A percentile compares a stretch with the other conserved stretches of the same genome.
These are phyloP conservation scores for Verbena officinalis DNA, from an alignment of 257 asterid genomes.

Conservation along the genomic window DNA sequence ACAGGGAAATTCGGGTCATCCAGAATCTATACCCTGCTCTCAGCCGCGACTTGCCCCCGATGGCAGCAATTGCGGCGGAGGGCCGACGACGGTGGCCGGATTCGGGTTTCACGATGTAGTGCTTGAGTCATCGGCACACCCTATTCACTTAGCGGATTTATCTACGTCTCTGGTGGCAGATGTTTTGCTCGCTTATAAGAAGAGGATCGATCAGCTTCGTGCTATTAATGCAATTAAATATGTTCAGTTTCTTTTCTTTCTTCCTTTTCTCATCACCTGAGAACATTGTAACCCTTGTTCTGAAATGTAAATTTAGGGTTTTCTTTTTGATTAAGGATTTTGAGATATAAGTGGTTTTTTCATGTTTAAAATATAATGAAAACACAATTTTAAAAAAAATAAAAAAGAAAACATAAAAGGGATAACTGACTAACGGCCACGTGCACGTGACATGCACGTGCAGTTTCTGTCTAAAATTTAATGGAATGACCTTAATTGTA, in stretches of 20 bases:
- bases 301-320: background rate
- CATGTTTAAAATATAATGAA: no score
- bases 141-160: constrained; percentile 69
- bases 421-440: no score
- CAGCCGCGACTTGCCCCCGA: constrained; percentile 50
- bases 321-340: no score
- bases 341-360: no score
- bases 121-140: constrained; percentile 86
- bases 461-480: no score
- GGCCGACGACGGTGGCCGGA: constrained; percentile 48
- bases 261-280: background rate
- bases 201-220: constrained; percentile 69
- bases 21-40: constrained; percentile 92
- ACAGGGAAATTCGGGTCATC: constrained; percentile 82
- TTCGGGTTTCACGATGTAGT: constrained; percentile 96
- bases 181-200: constrained; percentile 72
- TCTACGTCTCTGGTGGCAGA: constrained; percentile 56
- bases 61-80: constrained; percentile 31
- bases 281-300: background rate
- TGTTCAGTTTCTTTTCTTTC: constrained; percentile 62
- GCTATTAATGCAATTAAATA: constrained; percentile 54
- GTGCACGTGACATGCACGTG: no score
- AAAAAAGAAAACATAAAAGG: no score
- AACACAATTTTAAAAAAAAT: no score
- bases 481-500: no score